These are phyloP conservation scores for Ogataea neopini DNA, from an alignment of 805 yeast species.

Conservation along the genomic window DNA sequence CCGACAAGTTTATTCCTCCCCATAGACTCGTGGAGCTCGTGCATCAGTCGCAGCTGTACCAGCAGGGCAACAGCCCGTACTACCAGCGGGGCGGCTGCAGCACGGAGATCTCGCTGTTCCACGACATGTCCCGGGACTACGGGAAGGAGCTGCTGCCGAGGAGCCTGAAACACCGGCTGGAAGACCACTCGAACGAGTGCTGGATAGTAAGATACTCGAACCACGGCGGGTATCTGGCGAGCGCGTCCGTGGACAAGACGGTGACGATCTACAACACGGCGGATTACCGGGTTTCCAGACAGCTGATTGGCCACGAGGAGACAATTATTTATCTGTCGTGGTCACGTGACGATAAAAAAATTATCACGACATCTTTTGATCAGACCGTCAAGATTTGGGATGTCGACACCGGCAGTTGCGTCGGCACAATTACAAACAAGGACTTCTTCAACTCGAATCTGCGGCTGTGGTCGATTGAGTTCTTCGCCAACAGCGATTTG, in stretches of 20 bases:
- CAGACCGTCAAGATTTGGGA: constrained; percentile 72
- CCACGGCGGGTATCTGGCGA: constrained; percentile 72
- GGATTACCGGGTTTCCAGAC: constrained; percentile 42
- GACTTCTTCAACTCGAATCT: constrained; percentile 23
- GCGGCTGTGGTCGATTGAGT: constrained; percentile 62
- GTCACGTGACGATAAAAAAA: constrained; percentile 67
- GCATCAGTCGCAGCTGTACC: constrained; percentile 51
- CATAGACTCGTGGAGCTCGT: constrained; percentile 51
- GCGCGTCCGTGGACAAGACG: constrained; percentile 69
- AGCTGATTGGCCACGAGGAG: constrained; percentile 47
- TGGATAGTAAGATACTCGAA: constrained; percentile 84
- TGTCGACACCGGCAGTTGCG: constrained; percentile 39
- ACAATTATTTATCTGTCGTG: constrained; percentile 69
- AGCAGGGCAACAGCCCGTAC: constrained; percentile 34
- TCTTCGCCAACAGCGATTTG: constrained; percentile 48
- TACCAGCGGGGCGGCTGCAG: constrained; percentile 18
- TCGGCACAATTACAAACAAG: constrained; percentile 23
- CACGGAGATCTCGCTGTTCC: constrained; percentile 20
- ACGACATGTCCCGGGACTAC: constrained; percentile 25
- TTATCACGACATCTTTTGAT: constrained; percentile 75
- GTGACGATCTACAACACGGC: constrained; percentile 66
- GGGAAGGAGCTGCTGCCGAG: constrained; percentile 39
- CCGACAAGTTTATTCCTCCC: constrained; percentile 47
- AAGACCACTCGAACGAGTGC: constrained; percentile 68
- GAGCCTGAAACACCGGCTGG: constrained; percentile 45